Percentiles rank a stretch among this genome's conserved stretches.
Conservation (phyloP, 495 filamentous ascomycete species). For the Hypoxylon rickii region DNA sequence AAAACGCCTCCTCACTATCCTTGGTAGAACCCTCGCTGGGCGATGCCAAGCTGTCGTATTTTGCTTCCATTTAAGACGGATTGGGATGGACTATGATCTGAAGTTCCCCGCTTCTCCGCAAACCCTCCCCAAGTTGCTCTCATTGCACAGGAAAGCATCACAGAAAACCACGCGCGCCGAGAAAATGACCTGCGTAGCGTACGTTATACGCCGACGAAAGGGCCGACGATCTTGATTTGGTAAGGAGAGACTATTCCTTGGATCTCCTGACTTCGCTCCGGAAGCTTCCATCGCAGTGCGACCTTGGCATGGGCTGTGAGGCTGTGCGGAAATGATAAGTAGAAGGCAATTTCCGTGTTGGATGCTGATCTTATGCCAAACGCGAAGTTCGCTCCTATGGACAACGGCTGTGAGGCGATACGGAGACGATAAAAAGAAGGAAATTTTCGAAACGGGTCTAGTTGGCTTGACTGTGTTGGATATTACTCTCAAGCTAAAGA, state of each 20-base stretch:
- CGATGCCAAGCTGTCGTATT: conserved; percentile 16
- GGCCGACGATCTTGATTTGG: conserved; percentile 17
- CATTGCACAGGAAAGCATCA: too few relatives aligned
- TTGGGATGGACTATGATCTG: not conserved
- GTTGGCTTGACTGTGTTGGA: too few relatives aligned
- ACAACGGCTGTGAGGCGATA: too few relatives aligned
- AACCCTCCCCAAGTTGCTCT: conserved; percentile 1
- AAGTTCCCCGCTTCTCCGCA: conserved; percentile 20
- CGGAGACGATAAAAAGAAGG: too few relatives aligned
- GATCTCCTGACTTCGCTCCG: conserved; percentile 9
- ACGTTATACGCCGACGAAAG: conserved; percentile 21
- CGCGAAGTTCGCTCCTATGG: too few relatives aligned
- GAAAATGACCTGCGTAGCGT: conserved; percentile 2
- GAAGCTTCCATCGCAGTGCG: not conserved
- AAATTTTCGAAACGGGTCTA: too few relatives aligned
- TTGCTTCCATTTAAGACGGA: too few relatives aligned
- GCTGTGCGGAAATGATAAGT: too few relatives aligned
- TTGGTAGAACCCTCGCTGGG: not conserved
- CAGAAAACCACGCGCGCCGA: conserved; percentile 19
- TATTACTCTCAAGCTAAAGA: not conserved
- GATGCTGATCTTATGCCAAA: too few relatives aligned
- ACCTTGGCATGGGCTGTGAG: not conserved
- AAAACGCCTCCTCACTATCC: conserved; percentile 6
- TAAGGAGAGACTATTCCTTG: conserved; percentile 1
- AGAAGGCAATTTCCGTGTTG: too few relatives aligned